Evolutionary conservation across 495 filamentous ascomycete genomes (phyloP).

Genomic region (Neurospora cerealis): DNA sequence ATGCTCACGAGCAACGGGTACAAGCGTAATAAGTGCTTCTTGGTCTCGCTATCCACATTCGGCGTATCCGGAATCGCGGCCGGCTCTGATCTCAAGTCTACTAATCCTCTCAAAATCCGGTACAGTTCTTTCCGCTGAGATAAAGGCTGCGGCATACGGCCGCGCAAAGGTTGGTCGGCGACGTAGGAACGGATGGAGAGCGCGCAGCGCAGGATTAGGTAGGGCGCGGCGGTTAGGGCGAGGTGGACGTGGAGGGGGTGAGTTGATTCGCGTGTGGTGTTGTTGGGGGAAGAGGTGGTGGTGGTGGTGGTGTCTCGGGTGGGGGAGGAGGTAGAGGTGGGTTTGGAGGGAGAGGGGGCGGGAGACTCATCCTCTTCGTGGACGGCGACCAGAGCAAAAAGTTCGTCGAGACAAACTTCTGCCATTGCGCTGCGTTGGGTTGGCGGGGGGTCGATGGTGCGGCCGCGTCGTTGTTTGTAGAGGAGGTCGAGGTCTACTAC

Average conservation of each 20-base stretch:
- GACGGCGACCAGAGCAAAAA: constrained; percentile 60
- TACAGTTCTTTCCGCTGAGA: constrained; percentile 69
- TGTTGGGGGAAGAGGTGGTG: constrained; percentile 6
- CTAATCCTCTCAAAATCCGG: constrained; percentile 55
- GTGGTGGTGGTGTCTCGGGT: constrained; percentile 14
- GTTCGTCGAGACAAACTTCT: constrained; percentile 70
- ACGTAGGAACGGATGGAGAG: constrained; percentile 73
- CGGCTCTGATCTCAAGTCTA: constrained; percentile 58
- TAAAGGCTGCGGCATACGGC: constrained; percentile 83
- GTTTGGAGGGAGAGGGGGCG: constrained; percentile 15
- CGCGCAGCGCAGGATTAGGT: constrained; percentile 72
- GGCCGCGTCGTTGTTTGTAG: constrained; percentile 54
- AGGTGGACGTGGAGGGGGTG: constrained; percentile 44
- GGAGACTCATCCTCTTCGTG: constrained; percentile 19
- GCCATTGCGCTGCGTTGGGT: constrained; percentile 60
- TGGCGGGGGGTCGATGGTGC: constrained; percentile 57
- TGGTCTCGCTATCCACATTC: constrained; percentile 40
- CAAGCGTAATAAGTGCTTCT: constrained; percentile 69
- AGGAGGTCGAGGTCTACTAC: constrained; percentile 51
- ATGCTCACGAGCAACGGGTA: constrained; percentile 72
- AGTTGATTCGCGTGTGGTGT: constrained; percentile 1
- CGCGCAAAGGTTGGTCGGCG: constrained; percentile 84
- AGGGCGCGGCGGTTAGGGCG: constrained; percentile 68
- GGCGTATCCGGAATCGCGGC: constrained; percentile 58
- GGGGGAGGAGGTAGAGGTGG: constrained; percentile 15